Evolutionary conservation across 495 filamentous ascomycete genomes (phyloP), one percentile per base, ranked within the genome.

Genomic region (Podospora pseudopauciseta): DNA sequence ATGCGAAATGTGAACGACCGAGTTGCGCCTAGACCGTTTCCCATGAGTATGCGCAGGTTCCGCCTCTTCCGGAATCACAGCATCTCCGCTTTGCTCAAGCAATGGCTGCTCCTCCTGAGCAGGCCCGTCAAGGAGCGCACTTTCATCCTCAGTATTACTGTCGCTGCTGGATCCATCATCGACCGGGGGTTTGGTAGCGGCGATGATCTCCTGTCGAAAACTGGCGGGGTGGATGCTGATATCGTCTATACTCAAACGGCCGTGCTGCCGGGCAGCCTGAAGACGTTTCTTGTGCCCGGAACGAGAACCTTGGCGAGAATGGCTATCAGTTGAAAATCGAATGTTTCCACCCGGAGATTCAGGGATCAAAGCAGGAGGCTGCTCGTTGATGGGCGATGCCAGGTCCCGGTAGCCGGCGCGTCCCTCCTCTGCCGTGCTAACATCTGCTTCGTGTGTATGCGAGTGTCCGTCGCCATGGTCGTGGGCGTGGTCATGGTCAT

Each of bases 171-270:
- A 84, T 6, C 83, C 86, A 27, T 86, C 82, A 2, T 83, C 80
- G 7, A 80, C 78, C 15, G 75, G 72, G 61, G 76, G 63, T 32
- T 80, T 78, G 72, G 88, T 89, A 2, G 91, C 91, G 4, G 88
- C 90, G 68, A 97, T 94, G 67, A 99, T 95, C 5, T 94, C 90
- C 72, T 96, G 92, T 73, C 95, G 83, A 77, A 97, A 92, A 68
- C 90, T 93, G 15, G 91, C 89, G n/a, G 95, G 95, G 74, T 97
- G 90, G 44, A 94, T 90, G 70, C 88, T 88, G 67, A 97, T 90
- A 68, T 94, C 89, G 56, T 90, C 89, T 53, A 87, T 83, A 67
- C 81, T 89, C 26, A 79, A 74, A 44, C 87, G 79, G 26, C 83
- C 84, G 67, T 76, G 79, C 63, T 81, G 83, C 76, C 76, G 70